Conservation (phyloP, 192 early-diverging fungal species). For the Linnemannia elongata region DNA sequence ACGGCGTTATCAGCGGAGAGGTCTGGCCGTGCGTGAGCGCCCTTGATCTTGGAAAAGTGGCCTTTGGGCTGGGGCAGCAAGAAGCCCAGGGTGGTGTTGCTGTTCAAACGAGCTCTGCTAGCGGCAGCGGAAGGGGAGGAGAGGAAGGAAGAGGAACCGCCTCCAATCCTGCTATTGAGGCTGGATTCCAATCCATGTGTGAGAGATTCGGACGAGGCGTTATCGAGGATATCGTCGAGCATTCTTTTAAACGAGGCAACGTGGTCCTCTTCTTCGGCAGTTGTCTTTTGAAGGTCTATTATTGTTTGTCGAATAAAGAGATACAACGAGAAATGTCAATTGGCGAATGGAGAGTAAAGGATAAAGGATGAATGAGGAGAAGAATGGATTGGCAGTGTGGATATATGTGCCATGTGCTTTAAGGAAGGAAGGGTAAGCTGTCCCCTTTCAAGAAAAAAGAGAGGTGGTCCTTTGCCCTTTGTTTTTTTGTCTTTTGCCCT, state of each 20-base stretch:
- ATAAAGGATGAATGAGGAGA: neutral
- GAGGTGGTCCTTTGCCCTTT: too few relatives aligned
- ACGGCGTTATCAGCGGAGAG: constrained; percentile 23
- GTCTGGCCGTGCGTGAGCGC: constrained; percentile 16
- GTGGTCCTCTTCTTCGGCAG: constrained; percentile 49
- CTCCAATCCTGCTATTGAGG: constrained; percentile 38
- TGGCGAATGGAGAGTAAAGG: neutral
- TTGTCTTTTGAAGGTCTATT: constrained; percentile 10
- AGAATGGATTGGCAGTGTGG: neutral
- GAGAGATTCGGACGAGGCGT: constrained; percentile 46
- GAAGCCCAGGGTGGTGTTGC: constrained; percentile 43
- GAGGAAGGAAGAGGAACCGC: constrained; percentile 30
- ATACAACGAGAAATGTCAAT: neutral
- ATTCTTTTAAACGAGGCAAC: constrained; percentile 56
- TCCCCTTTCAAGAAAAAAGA: neutral
- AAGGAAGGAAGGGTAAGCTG: neutral
- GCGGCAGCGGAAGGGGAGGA: constrained; percentile 31
- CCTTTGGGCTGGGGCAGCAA: constrained; percentile 52
- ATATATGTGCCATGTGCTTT: neutral
- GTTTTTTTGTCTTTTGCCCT: neutral
- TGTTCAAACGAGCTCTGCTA: constrained; percentile 48
- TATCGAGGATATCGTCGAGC: constrained; percentile 55
- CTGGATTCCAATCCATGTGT: constrained; percentile 46
- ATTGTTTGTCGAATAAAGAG: neutral
- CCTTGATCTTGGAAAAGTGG: constrained; percentile 52